Evolutionary conservation across 768 basidiomycete species (phyloP), one percentile per base, ranked within the genome.

Genomic region (Pleurotus platypus): DNA sequence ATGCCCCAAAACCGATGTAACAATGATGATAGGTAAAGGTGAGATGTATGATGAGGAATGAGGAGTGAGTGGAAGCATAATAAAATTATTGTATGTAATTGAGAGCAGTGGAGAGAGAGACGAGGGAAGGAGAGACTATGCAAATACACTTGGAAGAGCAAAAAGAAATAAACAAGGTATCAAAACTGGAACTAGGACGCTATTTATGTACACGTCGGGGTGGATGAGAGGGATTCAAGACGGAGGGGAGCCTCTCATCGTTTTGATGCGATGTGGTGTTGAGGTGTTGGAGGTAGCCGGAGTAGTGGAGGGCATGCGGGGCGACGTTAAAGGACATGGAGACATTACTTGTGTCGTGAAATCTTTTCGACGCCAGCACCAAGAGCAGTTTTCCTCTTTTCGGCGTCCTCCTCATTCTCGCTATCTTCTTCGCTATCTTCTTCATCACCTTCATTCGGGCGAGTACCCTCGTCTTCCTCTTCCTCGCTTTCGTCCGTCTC

Each of bases 291-390:
- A 15, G n/a, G 27, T 20, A 20, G 46, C 46, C 46, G 5, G 20
- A 9, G 13, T 6, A 7, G 16, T 48, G 13, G n/a, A 13, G 22
- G 11, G 13, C 20, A 48, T n/a, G 6, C 46, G 8, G 5, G 20
- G 22, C 27, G 49, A 37, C 27, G 22, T 37, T 5, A 26, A 49
- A 15, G 20, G 18, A 8, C 4, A 27, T 27, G 27, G 5, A 12
- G 30, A 37, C 15, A 16, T 42, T 8, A 40, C 62, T 73, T 73
- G 63, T 79, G 78, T 58, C 77, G 63, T 57, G 72, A 75, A 57
- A 80, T 69, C 67, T 80, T 80, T 73, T 82, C 80, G 37, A 82
- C 75, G 27, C 79, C 79, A 13, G 80, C 80, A 35, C 78, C 69
- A 42, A 71, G 57, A 27, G 71, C 67, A 45, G 73, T 69, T 62